phyloP scores from a whole-genome alignment of 2,329 filamentous ascomycete genomes.

The Boeremia lycopersici region DNA sequence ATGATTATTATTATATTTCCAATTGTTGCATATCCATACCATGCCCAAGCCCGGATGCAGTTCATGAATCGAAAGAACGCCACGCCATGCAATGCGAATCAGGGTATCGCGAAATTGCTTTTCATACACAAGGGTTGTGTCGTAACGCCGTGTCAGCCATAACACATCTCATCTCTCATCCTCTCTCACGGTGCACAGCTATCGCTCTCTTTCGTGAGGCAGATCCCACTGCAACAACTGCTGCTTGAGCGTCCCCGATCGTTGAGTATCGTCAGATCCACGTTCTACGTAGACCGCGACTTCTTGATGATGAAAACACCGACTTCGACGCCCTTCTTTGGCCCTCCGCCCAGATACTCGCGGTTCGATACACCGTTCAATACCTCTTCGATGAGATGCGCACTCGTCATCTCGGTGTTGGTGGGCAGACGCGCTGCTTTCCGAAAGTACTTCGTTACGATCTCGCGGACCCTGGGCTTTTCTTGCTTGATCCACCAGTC shows the following conservation, averaged over 20 bases:
- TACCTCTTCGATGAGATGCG: slow-evolving; percentile 64
- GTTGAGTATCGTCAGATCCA: slow-evolving; percentile 1
- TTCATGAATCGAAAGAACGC: slow-evolving; percentile 8
- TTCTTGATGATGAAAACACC: slow-evolving; percentile 55
- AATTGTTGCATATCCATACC: slow-evolving; percentile 1
- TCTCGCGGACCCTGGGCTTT: slow-evolving; percentile 62
- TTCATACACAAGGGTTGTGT: slow-evolving; percentile 12
- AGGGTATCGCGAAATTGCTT: slow-evolving; percentile 18
- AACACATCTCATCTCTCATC: not conserved
- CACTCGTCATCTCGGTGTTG: slow-evolving; percentile 56
- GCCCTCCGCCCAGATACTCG: slow-evolving; percentile 52
- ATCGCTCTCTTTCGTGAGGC: not conserved
- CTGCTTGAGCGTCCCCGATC: not conserved
- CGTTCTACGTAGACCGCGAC: slow-evolving; percentile 15
- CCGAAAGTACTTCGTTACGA: slow-evolving; percentile 53
- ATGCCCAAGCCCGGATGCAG: not conserved
- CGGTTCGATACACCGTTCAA: slow-evolving; percentile 62
- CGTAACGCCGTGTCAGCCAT: slow-evolving; percentile 9
- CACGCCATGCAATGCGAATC: slow-evolving; percentile 20
- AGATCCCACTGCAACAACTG: not conserved
- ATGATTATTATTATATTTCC: slow-evolving; percentile 9
- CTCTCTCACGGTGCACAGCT: not conserved
- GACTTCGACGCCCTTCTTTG: slow-evolving; percentile 54
- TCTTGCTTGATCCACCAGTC: slow-evolving; percentile 72
- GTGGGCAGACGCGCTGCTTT: slow-evolving; percentile 51